phyloP scores from a whole-genome alignment of 23 red algal genomes.

The Gracilaria domingensis region DNA sequence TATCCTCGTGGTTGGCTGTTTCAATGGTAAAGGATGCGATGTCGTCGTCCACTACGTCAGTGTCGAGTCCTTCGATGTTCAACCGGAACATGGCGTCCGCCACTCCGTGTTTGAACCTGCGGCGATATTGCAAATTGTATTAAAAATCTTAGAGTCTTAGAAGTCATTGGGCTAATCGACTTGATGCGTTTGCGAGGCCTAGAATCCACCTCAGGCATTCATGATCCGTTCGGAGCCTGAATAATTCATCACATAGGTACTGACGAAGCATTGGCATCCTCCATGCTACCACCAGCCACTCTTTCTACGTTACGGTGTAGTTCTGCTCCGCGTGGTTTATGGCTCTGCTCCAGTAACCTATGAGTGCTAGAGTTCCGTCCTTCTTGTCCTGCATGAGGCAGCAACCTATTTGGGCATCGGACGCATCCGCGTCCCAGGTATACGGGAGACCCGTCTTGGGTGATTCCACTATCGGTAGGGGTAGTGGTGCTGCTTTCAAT shows the following conservation, averaged over 20 bases:
- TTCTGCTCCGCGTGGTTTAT: not conserved
- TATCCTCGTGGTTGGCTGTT: no score
- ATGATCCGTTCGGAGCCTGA: conserved; percentile 16
- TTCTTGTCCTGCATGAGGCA: conserved; percentile 6
- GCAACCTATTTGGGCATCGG: not conserved
- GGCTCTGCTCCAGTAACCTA: conserved; percentile 45
- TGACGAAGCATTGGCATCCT: not conserved
- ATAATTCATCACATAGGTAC: conserved; percentile 28
- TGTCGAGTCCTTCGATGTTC: no score
- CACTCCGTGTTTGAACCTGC: conserved; percentile 17
- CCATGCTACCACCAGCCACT: conserved; percentile 39
- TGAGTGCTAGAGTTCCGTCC: not conserved
- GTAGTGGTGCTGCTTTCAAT: conserved; percentile 4
- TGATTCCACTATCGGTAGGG: not conserved
- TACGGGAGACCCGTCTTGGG: not conserved
- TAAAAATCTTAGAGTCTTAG: conserved; percentile 24
- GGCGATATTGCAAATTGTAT: conserved; percentile 37
- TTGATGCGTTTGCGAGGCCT: not conserved
- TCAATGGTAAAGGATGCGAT: no score
- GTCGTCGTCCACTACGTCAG: no score
- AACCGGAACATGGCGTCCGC: not conserved
- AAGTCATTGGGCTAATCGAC: conserved; percentile 6
- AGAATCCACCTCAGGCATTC: conserved; percentile 27
- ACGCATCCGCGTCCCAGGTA: conserved; percentile 8
- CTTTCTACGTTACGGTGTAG: conserved; percentile 35